phyloP scores from a whole-genome alignment of 495 filamentous ascomycete species.

The Melanomma pulvis-pyrius region DNA sequence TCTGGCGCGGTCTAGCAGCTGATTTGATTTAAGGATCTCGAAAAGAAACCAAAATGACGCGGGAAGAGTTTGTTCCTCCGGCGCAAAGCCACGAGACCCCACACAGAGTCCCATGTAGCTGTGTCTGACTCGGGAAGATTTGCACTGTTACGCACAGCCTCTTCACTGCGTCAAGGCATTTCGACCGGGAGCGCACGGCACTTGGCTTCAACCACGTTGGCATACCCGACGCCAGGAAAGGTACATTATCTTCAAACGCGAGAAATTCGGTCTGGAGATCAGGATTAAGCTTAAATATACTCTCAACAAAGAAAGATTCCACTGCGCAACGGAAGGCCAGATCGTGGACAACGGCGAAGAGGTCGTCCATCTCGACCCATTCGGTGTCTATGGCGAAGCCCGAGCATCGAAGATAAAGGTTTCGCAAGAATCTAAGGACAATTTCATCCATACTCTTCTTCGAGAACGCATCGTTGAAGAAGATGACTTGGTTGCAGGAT shows the following conservation, averaged over 20 bases:
- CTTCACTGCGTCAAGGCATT: slow-evolving; percentile 1
- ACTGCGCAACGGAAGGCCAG: slow-evolving; percentile 35
- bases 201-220: slow-evolving; percentile 28
- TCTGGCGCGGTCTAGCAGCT: neutral
- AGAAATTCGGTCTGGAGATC: slow-evolving; percentile 34
- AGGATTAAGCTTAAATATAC: slow-evolving; percentile 33
- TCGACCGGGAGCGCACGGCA: slow-evolving; percentile 17
- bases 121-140: neutral
- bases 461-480: slow-evolving; percentile 1
- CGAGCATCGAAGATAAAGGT: neutral
- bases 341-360: slow-evolving; percentile 1
- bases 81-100: neutral
- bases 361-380: slow-evolving; percentile 14
- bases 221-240: slow-evolving; percentile 30
- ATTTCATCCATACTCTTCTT: neutral
- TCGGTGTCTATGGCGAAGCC: neutral
- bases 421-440: neutral
- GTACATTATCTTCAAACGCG: slow-evolving; percentile 35
- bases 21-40: neutral
- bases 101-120: neutral
- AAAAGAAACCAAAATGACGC: slow-evolving; percentile 7
- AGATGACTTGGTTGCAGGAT: neutral
- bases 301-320: slow-evolving; percentile 30
- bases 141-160: neutral
- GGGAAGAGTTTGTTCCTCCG: neutral